These are phyloP conservation scores for Antitrichia curtipendula DNA, from an alignment of 225 moss, liverwort and hornwort species.

Conservation along the genomic window DNA sequence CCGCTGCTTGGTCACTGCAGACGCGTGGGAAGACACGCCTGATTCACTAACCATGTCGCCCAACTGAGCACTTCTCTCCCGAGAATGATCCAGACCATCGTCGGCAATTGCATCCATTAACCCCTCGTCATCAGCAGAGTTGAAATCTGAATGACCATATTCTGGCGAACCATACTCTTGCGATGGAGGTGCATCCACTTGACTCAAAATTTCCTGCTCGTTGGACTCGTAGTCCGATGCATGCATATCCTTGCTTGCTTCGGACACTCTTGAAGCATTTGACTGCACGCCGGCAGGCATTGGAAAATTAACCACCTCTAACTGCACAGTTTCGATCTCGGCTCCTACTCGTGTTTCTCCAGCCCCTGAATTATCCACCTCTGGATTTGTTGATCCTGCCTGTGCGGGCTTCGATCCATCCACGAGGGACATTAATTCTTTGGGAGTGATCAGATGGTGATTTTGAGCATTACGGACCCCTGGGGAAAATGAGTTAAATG, in stretches of 20 bases:
- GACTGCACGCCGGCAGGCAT: conserved; percentile 9
- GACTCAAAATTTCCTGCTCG: conserved; percentile 24
- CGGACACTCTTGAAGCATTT: conserved; percentile 12
- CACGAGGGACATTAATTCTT: conserved; percentile 82
- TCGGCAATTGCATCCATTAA: conserved; percentile 34
- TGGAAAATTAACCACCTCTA: conserved; percentile 32
- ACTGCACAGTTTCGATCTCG: conserved; percentile 29
- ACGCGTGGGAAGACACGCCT: conserved; percentile 40
- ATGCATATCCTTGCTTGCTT: conserved; percentile 3
- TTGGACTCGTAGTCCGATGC: conserved; percentile 21
- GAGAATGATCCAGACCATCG: conserved; percentile 54
- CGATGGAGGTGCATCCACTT: conserved; percentile 12
- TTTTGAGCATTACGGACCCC: conserved; percentile 41
- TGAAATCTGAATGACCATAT: conserved; percentile 43
- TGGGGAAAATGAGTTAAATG: conserved; percentile 21
- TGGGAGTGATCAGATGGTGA: conserved; percentile 81
- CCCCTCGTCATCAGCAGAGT: conserved; percentile 53
- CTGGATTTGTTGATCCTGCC: conserved; percentile 22
- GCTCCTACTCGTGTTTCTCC: conserved; percentile 10
- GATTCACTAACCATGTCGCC: conserved; percentile 38
- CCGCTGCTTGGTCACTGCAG: conserved; percentile 66
- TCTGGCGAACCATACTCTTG: conserved; percentile 20
- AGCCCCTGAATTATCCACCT: conserved; percentile 13
- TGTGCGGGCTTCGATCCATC: conserved; percentile 34
- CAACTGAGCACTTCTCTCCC: conserved; percentile 36